These are phyloP conservation scores for Zizania palustris DNA, from an alignment of 202 grass and related monocot genomes.

Conservation along the genomic window DNA sequence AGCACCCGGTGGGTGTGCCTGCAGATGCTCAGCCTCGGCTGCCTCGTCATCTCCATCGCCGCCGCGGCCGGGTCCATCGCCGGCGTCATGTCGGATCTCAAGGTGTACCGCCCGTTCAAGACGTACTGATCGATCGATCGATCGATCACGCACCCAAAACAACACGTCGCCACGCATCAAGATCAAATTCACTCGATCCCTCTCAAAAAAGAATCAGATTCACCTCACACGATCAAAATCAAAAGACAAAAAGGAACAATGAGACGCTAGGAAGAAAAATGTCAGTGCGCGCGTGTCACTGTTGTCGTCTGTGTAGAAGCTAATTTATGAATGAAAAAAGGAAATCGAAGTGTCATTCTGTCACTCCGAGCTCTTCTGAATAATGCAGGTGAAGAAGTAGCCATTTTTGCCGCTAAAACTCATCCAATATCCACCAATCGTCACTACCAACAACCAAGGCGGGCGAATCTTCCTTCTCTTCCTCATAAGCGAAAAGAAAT, in stretches of 20 bases:
- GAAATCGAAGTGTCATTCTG: neutral
- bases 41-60: slow-evolving; percentile 66
- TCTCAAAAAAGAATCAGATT: neutral
- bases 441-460: neutral
- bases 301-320: slow-evolving; percentile 8
- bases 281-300: neutral
- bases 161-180: neutral
- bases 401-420: neutral
- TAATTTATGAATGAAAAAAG: neutral
- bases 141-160: neutral
- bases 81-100: slow-evolving; percentile 70
- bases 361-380: neutral
- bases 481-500: neutral
- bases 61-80: slow-evolving; percentile 74
- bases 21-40: slow-evolving; percentile 72
- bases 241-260: neutral
- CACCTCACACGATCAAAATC: neutral
- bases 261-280: slow-evolving; percentile 6
- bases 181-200: neutral
- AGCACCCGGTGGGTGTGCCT: slow-evolving; percentile 74
- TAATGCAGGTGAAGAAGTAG: neutral
- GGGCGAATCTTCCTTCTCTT: slow-evolving; percentile 6
- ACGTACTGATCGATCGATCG: slow-evolving; percentile 1
- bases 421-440: neutral
- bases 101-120: slow-evolving; percentile 81